Evolutionary conservation across 192 early-diverging fungal genomes (phyloP), one percentile per base, ranked within the genome.

Genomic region (Umbelopsis sp.): DNA sequence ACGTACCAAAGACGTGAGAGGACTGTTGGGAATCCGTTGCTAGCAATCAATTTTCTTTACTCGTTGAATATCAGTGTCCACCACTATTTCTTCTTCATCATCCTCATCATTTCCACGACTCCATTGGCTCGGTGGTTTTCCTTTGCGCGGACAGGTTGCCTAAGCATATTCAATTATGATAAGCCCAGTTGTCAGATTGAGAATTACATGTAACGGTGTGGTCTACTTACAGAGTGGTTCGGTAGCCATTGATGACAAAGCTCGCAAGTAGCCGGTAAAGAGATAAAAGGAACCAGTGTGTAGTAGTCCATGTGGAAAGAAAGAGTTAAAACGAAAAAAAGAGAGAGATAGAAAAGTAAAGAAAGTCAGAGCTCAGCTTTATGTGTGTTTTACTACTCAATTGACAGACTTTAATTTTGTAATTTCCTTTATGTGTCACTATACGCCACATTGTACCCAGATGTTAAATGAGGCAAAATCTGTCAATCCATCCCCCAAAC

Each of bases 241-340:
- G 76, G 71, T 20, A 73, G 41, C 76, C 76, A 77, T 49, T 72
- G 62, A 45, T 68, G 71, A 29, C 76, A 77, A 2, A 77, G 45
- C 62, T 77, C 76, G 45, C 76, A 77, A 26, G 76, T 73, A 34
- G 76, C 76, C 24, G 70, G 76, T 22, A 70, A 41, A 16, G 45
- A 6, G 24, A 52, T 50, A 22, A 62, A 62, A 62, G 56, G 56
- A 3, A 32, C 17, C 10, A 34, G 17, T 34, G 24, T 12, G 56
- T 32, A 34, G 29, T 12, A 62, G 56, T 62, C 56, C 56, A 62
- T 62, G 31, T 17, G 12, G 16, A 17, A 59, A 16, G 14, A 10
- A 34, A 17, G 10, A 59, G 54, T 32, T 0, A 25, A 32, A 59
- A 14, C 21, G 52, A 54, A 54, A 54, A 12, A 59, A 41, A 41